A percentile compares a stretch with the other conserved stretches of the same genome.
phyloP scores from a whole-genome alignment of 305 asterid species.

The Solanum hybrid region DNA sequence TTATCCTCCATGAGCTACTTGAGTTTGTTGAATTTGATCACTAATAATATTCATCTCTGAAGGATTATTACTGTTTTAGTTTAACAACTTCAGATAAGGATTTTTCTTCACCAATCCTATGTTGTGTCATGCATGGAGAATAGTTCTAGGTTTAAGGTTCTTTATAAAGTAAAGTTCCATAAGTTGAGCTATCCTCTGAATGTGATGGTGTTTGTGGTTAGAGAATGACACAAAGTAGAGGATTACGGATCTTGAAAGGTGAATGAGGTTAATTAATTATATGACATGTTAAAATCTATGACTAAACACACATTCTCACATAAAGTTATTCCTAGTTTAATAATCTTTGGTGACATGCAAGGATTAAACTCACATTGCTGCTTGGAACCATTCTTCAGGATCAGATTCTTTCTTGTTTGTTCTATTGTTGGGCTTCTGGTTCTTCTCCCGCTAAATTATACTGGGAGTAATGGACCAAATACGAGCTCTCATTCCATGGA shows the following conservation, averaged over 20 bases:
- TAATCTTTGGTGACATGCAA: not conserved
- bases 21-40: not conserved
- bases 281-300: not conserved
- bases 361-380: not conserved
- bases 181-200: not conserved
- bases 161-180: not conserved
- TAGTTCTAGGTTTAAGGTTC: not conserved
- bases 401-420: constrained; percentile 64
- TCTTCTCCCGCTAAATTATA: constrained; percentile 69
- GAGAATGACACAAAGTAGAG: not conserved
- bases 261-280: not conserved
- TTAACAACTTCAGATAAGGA: not conserved
- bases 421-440: constrained; percentile 56
- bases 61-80: not conserved
- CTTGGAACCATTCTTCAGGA: constrained; percentile 41
- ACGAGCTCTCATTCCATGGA: constrained; percentile 47
- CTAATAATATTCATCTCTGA: not conserved
- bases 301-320: not conserved
- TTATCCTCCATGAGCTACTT: not conserved
- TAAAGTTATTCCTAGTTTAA: not conserved
- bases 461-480: constrained; percentile 33
- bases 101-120: not conserved
- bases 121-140: not conserved
- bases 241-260: not conserved
- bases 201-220: not conserved